A percentile compares a stretch with the other conserved stretches of the same genome.
Conservation (phyloP, 176 grass and related monocot species). For the Hordeum marinum region DNA sequence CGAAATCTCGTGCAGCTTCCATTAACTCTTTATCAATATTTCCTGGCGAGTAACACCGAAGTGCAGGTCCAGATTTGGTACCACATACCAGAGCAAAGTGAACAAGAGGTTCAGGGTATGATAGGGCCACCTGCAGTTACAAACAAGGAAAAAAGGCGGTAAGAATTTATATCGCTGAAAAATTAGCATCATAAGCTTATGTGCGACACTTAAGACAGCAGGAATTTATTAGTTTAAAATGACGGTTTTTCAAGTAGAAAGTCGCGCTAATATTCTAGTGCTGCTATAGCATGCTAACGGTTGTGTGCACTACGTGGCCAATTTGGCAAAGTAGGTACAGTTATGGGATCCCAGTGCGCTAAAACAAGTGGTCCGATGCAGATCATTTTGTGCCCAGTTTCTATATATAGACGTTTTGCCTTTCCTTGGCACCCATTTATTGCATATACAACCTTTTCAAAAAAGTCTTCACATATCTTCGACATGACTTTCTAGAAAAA, state of each 20-base stretch:
- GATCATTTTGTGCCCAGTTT: background rate
- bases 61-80: constrained; percentile 79
- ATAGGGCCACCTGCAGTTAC: constrained; percentile 67
- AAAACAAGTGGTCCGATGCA: background rate
- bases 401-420: background rate
- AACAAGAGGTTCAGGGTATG: constrained; percentile 83
- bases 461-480: background rate
- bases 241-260: background rate
- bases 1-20: constrained; percentile 72
- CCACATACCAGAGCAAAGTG: constrained; percentile 97
- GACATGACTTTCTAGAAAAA: constrained; percentile 1
- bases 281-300: background rate
- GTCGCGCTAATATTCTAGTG: background rate
- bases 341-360: background rate
- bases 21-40: constrained; percentile 93
- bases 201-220: background rate
- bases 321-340: constrained; percentile 9
- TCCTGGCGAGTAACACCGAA: constrained; percentile 85
- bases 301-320: background rate
- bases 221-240: constrained; percentile 15
- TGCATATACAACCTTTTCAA: background rate
- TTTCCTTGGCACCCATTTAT: background rate
- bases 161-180: background rate
- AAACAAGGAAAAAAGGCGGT: constrained; percentile 7
- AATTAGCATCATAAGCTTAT: background rate